Conservation (phyloP, 129 eudicot genomes). For the Helianthus annuus region DNA sequence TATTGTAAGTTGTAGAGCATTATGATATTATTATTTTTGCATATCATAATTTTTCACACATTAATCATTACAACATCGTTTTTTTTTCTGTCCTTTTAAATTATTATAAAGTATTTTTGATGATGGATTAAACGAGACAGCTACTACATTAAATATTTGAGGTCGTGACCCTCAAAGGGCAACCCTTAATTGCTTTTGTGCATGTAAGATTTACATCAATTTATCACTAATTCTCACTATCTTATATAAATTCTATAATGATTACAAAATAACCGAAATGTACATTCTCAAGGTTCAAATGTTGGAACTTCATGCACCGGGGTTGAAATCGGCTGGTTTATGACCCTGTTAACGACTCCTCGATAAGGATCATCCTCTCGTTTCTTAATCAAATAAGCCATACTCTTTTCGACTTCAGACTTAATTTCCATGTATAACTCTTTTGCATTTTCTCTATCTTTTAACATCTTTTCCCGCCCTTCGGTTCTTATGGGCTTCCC, state of each 20-base stretch:
- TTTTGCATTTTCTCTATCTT: conserved; percentile 65
- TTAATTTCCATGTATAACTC: conserved; percentile 74
- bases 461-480: conserved; percentile 58
- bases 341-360: conserved; percentile 49
- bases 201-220: conserved; percentile 11
- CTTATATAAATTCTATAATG: not conserved
- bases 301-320: conserved; percentile 67
- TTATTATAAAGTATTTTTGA: too few species aligned
- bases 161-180: not conserved
- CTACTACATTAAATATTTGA: too few species aligned
- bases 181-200: not conserved
- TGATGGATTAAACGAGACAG: too few species aligned
- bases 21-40: too few species aligned
- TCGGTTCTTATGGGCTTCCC: conserved; percentile 80
- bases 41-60: too few species aligned
- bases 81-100: too few species aligned
- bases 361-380: conserved; percentile 89
- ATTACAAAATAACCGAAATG: not conserved
- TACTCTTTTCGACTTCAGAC: conserved; percentile 65
- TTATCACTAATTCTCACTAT: conserved; percentile 2
- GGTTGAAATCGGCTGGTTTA: conserved; percentile 46
- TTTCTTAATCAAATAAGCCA: conserved; percentile 74
- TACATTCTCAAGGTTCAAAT: conserved; percentile 57
- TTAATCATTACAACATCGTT: too few species aligned
- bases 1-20: too few species aligned